phyloP scores from a whole-genome alignment of 805 yeast species.

The Cyberlindnera mycetangii region DNA sequence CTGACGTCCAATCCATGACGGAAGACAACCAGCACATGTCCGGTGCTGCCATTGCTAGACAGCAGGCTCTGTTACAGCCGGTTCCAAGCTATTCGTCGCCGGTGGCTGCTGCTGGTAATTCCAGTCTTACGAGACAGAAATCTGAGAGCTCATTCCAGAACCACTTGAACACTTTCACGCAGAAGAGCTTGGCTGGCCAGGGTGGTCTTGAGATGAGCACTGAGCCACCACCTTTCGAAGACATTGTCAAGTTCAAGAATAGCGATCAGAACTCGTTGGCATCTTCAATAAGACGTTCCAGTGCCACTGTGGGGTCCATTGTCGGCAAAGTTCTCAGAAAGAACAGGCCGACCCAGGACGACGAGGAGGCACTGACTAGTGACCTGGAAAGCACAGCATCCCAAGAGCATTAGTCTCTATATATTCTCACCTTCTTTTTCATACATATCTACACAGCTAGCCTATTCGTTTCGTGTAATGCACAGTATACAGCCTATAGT shows the following conservation, averaged over 20 bases:
- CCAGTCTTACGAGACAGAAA: conserved; percentile 18
- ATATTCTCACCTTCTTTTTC: neutral
- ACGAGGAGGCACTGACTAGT: conserved; percentile 28
- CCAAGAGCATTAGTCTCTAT: neutral
- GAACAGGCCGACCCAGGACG: conserved; percentile 21
- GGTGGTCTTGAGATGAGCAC: conserved; percentile 22
- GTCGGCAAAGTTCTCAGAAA: conserved; percentile 32
- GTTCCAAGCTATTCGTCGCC: conserved; percentile 23
- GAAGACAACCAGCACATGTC: conserved; percentile 24
- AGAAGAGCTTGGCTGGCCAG: conserved; percentile 6
- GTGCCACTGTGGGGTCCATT: conserved; percentile 39
- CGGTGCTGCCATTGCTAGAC: conserved; percentile 45
- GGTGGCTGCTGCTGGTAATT: conserved; percentile 3
- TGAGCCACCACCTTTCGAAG: conserved; percentile 38
- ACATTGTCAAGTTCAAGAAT: conserved; percentile 34
- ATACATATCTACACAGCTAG: no score
- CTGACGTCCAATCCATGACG: conserved; percentile 16
- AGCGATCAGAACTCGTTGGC: conserved; percentile 25
- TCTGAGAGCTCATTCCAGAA: conserved; percentile 25
- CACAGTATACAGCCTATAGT: conserved; percentile 16
- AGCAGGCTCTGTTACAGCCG: conserved; percentile 29
- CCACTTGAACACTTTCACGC: conserved; percentile 21
- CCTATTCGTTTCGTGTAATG: neutral
- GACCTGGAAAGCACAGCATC: conserved; percentile 21
- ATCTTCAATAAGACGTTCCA: conserved; percentile 41